Evolutionary conservation across 1,284 basidiomycete species (phyloP).

Genomic region (Anthracocystis panici-leucophaei): DNA sequence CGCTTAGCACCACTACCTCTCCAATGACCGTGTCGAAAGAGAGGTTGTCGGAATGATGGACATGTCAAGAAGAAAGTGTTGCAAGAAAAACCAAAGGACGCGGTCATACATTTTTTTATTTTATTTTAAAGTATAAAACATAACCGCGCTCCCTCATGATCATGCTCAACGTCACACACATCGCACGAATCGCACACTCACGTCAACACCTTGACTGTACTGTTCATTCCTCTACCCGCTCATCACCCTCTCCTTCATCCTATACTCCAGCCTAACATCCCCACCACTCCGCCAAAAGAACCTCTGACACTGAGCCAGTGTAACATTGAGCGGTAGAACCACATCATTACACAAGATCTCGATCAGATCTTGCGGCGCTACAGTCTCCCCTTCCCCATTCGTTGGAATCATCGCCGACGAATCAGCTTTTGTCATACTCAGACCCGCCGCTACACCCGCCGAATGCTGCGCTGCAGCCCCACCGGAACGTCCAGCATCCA

Average conservation of each 20-base stretch:
- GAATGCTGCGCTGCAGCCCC: conserved; percentile 1
- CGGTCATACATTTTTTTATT: too few species aligned
- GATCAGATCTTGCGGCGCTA: conserved; percentile 79
- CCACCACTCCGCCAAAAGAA: conserved; percentile 45
- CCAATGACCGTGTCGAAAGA: too few species aligned
- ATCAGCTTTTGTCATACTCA: conserved; percentile 39
- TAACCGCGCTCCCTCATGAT: too few species aligned
- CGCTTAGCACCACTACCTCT: too few species aligned
- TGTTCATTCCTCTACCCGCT: not conserved
- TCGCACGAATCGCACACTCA: not conserved
- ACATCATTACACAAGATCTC: conserved; percentile 89
- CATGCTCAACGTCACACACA: not conserved
- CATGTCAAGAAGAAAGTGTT: too few species aligned
- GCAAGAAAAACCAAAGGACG: too few species aligned
- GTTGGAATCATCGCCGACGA: conserved; percentile 13
- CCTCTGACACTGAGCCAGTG: conserved; percentile 75
- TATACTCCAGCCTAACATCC: conserved; percentile 56
- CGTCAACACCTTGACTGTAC: not conserved
- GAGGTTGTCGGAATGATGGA: too few species aligned
- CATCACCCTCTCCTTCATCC: conserved; percentile 27
- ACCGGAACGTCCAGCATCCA: conserved; percentile 5
- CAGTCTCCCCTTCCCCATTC: not conserved
- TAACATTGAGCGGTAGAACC: conserved; percentile 84
- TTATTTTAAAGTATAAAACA: too few species aligned
- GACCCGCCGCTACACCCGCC: conserved; percentile 1